Percentiles rank a stretch among this genome's conserved stretches.
Evolutionary conservation across 257 asterid genomes (phyloP).

Genomic region (Striga asiatica): DNA sequence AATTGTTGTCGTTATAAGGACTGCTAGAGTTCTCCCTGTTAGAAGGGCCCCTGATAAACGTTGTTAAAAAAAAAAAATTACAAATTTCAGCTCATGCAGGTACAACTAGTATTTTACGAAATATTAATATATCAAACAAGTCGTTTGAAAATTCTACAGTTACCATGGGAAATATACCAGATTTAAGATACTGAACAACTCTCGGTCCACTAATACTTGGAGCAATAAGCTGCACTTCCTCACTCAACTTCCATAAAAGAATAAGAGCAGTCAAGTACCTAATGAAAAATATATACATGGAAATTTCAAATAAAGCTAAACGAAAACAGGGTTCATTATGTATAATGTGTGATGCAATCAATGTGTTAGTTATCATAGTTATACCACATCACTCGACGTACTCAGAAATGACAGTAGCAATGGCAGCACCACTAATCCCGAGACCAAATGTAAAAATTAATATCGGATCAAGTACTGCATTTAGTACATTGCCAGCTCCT

Average conservation of each 20-base stretch:
- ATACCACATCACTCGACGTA: conserved; percentile 84
- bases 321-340: neutral
- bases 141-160: no score
- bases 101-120: no score
- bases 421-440: conserved; percentile 88
- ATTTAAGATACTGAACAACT: conserved; percentile 60
- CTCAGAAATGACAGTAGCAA: conserved; percentile 93
- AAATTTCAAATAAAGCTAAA: conserved; percentile 10
- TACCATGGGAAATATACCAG: conserved; percentile 53
- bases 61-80: conserved; percentile 13
- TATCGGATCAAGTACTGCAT: conserved; percentile 63
- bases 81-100: conserved; percentile 1
- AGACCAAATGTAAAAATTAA: conserved; percentile 54
- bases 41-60: conserved; percentile 67
- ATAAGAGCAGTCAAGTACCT: conserved; percentile 74
- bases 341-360: conserved; percentile 22
- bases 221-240: conserved; percentile 48
- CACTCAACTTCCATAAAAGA: conserved; percentile 74
- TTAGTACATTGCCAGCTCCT: conserved; percentile 83
- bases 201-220: conserved; percentile 59
- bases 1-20: conserved; percentile 61
- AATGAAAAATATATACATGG: conserved; percentile 13
- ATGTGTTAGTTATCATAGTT: conserved; percentile 25
- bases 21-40: conserved; percentile 73
- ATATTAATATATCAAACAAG: no score